Base-by-base conservation (phyloP, 2,329 filamentous ascomycete species). In the Fusarium sterilihyphosum region DNA sequence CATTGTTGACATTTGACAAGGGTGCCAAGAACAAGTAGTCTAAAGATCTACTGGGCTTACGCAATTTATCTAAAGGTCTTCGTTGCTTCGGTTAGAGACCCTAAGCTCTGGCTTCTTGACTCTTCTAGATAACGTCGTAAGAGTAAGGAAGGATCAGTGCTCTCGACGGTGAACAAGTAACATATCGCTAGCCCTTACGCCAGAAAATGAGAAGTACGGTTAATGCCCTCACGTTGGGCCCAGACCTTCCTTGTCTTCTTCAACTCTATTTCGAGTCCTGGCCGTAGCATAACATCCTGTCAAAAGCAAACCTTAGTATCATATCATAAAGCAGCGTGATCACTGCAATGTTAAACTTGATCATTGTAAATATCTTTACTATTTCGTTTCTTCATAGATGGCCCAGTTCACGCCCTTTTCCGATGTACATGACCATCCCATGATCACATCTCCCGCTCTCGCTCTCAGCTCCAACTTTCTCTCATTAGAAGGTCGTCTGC, bases 401-500 rank as follows among this genome's bases (percentile, higher is more conserved):
- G 24, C 17, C 3, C 18, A 38, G 9, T 14, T 13, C 14, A 59
- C 2, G 20, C 17, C 41, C 24, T 29, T 35, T 38, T 50, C n/a
- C 20, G 18, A n/a, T 11, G 20, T 31, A 24, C 40, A 13, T 35
- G 26, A 26, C 18, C 16, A 41, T 31, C 12, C 24, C 1, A 26
- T 33, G 13, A 33, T 56, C n/a, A 44, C n/a, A 56, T 8, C 64
- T 16, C 22, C 37, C 44, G 26, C 17, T 44, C 41, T 17, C 44
- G 26, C 17, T 44, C 41, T 17, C 9, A 22, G 14, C 9, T n/a
- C n/a, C n/a, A n/a, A n/a, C n/a, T n/a, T n/a, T n/a, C n/a, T n/a
- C n/a, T n/a, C n/a, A n/a, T n/a, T n/a, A n/a, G 33, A 81, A 81
- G 0, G 75, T 79, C 4, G 77, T 80, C 65, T 81, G 78, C 35